Evolutionary conservation across 176 grass and related monocot genomes (phyloP), one percentile per base, ranked within the genome.

Genomic region (Aegilops umbellulata): DNA sequence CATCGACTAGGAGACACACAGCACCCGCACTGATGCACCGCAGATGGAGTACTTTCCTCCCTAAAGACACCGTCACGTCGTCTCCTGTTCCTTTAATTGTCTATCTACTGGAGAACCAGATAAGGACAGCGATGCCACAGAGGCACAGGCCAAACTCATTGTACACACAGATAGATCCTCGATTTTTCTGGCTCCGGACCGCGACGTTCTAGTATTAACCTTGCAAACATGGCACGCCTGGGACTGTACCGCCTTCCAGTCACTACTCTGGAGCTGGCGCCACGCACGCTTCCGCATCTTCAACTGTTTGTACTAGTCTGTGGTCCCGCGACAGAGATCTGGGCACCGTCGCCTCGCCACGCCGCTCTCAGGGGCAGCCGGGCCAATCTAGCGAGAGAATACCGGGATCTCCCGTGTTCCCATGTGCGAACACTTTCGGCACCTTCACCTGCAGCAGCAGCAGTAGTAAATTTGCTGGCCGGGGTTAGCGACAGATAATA

Each of bases 381-480:
- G 92, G 89, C 86, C 92, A 96, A 70, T 88, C 88, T 79, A 87
- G 86, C 31, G 78, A 89, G 55, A 91, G 34, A 80, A 94, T 75
- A 86, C 63, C 88, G 34, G 78, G 49, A 38, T 93, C 82, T 79
- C 75, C 82, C 70, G 68, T 64, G 61, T 88, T 96, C 85, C 94
- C 90, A 88, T 93, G 97, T 80, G 95, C 86, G 55, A 91, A 99
- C 77, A 99, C 90, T 85, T 93, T 99, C 7, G 97, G 87, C 71
- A 93, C 97, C 91, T 96, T 93, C 74, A 94, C 83, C 97, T 96
- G 77, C 74, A 93, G 69, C 91, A 53, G 49, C 42, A 14, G 77
- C 68, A 93, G 60, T 24, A 17, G 60, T 34, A 74, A 77, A 79
- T 44, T 42, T 19, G 80, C 47, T 12, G n/a, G 29, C 75, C 7